These are phyloP conservation scores for Trichocladium uniseriatum DNA, from an alignment of 495 filamentous ascomycete species.

Conservation along the genomic window DNA sequence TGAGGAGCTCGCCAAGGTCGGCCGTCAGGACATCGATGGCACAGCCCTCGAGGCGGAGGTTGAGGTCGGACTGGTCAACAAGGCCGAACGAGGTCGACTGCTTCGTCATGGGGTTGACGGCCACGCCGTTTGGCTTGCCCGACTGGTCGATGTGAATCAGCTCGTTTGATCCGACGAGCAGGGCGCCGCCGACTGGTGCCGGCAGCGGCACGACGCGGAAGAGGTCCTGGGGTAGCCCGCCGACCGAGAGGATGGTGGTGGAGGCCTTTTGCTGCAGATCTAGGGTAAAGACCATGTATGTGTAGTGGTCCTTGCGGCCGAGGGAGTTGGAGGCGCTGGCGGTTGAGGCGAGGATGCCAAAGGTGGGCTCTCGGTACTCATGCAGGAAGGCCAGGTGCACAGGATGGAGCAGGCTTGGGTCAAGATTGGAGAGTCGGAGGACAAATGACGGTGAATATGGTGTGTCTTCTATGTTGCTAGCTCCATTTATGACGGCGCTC, in stretches of 20 bases:
- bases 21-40: slow-evolving; percentile 63
- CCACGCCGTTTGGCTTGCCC: slow-evolving; percentile 85
- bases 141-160: slow-evolving; percentile 94
- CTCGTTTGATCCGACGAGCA: slow-evolving; percentile 82
- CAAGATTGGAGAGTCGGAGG: slow-evolving; percentile 72
- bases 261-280: slow-evolving; percentile 91
- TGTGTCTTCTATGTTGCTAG: slow-evolving; percentile 50
- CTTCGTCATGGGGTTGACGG: slow-evolving; percentile 84
- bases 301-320: slow-evolving; percentile 74
- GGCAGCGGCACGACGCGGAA: slow-evolving; percentile 77
- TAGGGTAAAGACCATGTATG: slow-evolving; percentile 89
- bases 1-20: slow-evolving; percentile 69
- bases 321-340: slow-evolving; percentile 61
- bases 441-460: slow-evolving; percentile 90
- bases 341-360: slow-evolving; percentile 81
- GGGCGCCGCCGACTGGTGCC: slow-evolving; percentile 74
- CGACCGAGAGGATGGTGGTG: slow-evolving; percentile 81
- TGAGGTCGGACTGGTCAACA: slow-evolving; percentile 73
- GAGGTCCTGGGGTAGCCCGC: slow-evolving; percentile 78
- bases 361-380: slow-evolving; percentile 95
- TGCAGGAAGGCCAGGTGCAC: slow-evolving; percentile 89
- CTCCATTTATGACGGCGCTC: slow-evolving; percentile 43
- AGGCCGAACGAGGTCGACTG: slow-evolving; percentile 69
- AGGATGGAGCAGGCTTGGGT: slow-evolving; percentile 76
- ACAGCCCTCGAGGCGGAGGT: slow-evolving; percentile 74